Base-by-base conservation (phyloP, 1,284 basidiomycete species). In the Flammula alnicola region DNA sequence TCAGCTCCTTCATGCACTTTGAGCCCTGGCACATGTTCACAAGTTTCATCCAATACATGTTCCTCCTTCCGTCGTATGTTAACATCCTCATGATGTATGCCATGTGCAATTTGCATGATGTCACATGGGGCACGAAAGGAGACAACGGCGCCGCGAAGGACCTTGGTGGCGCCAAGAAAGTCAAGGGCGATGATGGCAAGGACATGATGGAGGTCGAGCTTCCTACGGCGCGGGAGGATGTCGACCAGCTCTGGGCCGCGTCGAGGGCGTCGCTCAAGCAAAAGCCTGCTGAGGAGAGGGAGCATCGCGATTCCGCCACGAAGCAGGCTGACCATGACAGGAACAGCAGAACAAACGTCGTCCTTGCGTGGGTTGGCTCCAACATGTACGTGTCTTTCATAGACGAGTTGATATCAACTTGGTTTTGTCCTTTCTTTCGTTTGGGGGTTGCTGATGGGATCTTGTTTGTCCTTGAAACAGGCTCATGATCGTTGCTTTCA, bases 21-120 rank as follows among this genome's bases (percentile, higher is more conserved):
- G 93, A 95, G 63, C 93, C 93, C 0, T 95, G 91, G 91, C 93
- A 95, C 76, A 93, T 95, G 90, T 80, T 95, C 73, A 94, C 92
- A 16, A 92, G 86, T 47, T 95, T 96, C 78, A 56, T 84, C 40
- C 90, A 90, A 66, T 91, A 90, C 67, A 76, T 91, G 81, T 91
- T 91, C 80, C 77, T 89, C 55, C 72, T 91, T 32, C 73, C 61
- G 27, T 68, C 73, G 84, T 81, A 94, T 67, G 90, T 94, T 66
- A 95, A 94, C 73, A 93, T 95, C 63, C 73, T 95, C 57, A 91
- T 91, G 87, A 91, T 90, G 84, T 92, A 91, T 64, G 86, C 89
- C 38, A 92, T 95, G 85, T 94, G 91, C 73, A 93, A 94, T 66
- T 64, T 90, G 58, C 92, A 94, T 71, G 91, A 94, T 66, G 90